A percentile compares a stretch with the other conserved stretches of the same genome.
phyloP scores from a whole-genome alignment of 441 rosid species.

The Aleurites moluccanus region DNA sequence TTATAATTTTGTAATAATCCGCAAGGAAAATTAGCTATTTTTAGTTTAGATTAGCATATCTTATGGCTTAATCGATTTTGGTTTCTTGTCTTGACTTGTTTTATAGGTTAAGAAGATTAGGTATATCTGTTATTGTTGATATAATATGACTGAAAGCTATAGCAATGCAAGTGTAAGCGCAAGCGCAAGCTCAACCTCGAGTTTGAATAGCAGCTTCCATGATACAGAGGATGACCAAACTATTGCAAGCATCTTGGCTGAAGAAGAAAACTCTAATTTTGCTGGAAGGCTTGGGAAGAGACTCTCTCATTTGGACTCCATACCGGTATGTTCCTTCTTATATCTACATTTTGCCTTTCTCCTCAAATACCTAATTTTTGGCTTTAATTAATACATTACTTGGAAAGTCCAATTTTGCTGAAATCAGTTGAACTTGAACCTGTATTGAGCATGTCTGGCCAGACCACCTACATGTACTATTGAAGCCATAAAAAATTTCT shows the following conservation, averaged over 20 bases:
- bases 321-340: constrained; percentile 53
- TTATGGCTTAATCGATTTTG: neutral
- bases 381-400: neutral
- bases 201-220: constrained; percentile 67
- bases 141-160: constrained; percentile 56
- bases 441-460: neutral
- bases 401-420: neutral
- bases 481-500: neutral
- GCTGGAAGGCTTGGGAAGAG: constrained; percentile 70
- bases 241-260: constrained; percentile 71
- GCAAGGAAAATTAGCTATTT: neutral
- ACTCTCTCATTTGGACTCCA: constrained; percentile 86
- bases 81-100: neutral
- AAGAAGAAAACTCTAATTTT: constrained; percentile 51
- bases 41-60: neutral
- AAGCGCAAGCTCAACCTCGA: constrained; percentile 78
- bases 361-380: neutral
- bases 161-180: constrained; percentile 68
- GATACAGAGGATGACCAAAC: constrained; percentile 87
- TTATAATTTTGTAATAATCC: neutral
- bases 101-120: constrained; percentile 6
- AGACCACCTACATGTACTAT: neutral
- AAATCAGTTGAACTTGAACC: neutral
- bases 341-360: constrained; percentile 8
- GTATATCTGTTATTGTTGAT: constrained; percentile 18